Conservation (phyloP, 2,329 filamentous ascomycete genomes). For the Mollisia scopiformis region DNA sequence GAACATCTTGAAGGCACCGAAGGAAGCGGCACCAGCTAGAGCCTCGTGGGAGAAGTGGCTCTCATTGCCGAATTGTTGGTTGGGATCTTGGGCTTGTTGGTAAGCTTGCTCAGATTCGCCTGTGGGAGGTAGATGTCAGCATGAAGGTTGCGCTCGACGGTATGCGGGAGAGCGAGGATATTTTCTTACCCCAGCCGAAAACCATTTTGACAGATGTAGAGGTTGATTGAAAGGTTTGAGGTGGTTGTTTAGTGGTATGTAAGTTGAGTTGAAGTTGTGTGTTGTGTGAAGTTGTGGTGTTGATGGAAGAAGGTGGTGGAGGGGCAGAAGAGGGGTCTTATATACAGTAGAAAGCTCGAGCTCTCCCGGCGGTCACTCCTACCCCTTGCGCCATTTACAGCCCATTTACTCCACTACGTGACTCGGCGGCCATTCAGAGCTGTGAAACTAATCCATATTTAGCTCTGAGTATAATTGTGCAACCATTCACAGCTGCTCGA, state of each 20-base stretch:
- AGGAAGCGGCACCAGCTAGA: slow-evolving; percentile 74
- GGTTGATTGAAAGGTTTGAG: slow-evolving; percentile 1
- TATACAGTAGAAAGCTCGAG: not conserved
- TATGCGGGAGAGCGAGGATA: not conserved
- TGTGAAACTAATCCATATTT: not conserved
- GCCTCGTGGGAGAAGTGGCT: slow-evolving; percentile 72
- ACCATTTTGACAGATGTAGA: slow-evolving; percentile 28
- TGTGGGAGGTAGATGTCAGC: slow-evolving; percentile 25
- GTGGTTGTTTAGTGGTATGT: not conserved
- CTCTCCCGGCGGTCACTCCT: not conserved
- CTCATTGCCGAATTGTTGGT: slow-evolving; percentile 56
- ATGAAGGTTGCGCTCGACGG: no score
- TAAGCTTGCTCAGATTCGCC: slow-evolving; percentile 47
- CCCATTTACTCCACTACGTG: not conserved
- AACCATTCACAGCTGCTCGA: not conserved
- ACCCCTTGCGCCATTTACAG: not conserved
- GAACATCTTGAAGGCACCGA: slow-evolving; percentile 79
- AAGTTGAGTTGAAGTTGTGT: not conserved
- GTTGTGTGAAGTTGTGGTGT: not conserved
- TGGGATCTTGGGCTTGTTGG: slow-evolving; percentile 45
- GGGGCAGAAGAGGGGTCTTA: not conserved
- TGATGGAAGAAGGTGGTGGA: not conserved
- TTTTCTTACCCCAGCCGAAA: slow-evolving; percentile 35
- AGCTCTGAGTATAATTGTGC: not conserved
- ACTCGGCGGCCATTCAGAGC: not conserved